Conservation (phyloP, 371 early-diverging fungal genomes). For the Rhizopus arrhizus region DNA sequence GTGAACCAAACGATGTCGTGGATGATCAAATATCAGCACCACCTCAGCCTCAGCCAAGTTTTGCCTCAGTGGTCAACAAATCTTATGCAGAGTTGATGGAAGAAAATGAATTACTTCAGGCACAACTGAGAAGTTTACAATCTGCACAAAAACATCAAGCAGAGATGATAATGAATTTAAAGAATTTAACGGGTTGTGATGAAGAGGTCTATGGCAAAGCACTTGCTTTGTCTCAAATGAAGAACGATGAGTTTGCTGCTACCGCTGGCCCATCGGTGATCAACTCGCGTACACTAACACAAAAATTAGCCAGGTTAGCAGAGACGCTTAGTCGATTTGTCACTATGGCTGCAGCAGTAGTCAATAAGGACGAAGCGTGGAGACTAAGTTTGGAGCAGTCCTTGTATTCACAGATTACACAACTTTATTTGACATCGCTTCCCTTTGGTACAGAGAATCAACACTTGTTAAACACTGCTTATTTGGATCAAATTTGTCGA, state of each 20-base stretch:
- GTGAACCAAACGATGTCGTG: constrained; percentile 35
- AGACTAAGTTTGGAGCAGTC: constrained; percentile 36
- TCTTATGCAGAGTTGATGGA: constrained; percentile 53
- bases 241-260: constrained; percentile 6
- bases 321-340: constrained; percentile 41
- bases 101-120: constrained; percentile 50
- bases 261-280: constrained; percentile 16
- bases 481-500: constrained; percentile 50
- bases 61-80: constrained; percentile 31
- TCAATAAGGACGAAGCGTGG: constrained; percentile 12
- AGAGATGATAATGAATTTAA: constrained; percentile 45
- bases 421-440: constrained; percentile 38
- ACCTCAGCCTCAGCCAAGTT: constrained; percentile 56
- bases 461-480: constrained; percentile 48
- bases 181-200: constrained; percentile 38
- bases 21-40: constrained; percentile 55
- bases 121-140: constrained; percentile 42
- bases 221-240: constrained; percentile 33
- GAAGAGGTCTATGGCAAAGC: constrained; percentile 43
- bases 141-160: constrained; percentile 51
- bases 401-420: constrained; percentile 37
- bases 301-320: constrained; percentile 40
- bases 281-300: constrained; percentile 42
- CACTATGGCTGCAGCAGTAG: constrained; percentile 11
- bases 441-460: constrained; percentile 57